These are phyloP conservation scores for Sphagnum contortum DNA, from an alignment of 225 moss, liverwort and hornwort species.

Conservation along the genomic window DNA sequence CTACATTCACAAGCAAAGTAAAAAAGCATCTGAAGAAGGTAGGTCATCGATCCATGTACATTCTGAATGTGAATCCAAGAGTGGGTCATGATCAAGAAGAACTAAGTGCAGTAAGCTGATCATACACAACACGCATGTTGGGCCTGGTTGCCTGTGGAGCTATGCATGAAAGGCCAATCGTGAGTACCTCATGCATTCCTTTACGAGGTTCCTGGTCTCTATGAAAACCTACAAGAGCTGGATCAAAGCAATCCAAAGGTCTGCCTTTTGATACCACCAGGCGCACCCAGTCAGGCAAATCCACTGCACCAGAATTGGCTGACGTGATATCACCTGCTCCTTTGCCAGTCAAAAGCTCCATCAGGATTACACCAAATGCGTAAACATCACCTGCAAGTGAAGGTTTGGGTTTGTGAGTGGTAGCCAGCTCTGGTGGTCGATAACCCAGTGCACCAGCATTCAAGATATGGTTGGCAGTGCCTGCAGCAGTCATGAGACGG, in stretches of 20 bases:
- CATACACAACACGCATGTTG: slow-evolving; percentile 47
- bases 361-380: slow-evolving; percentile 70
- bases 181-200: slow-evolving; percentile 61
- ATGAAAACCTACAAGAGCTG: slow-evolving; percentile 48
- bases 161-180: slow-evolving; percentile 63
- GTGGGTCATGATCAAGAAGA: too few species aligned
- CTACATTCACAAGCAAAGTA: too few species aligned
- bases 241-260: slow-evolving; percentile 74
- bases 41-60: too few species aligned
- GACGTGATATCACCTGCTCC: slow-evolving; percentile 72
- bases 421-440: slow-evolving; percentile 64
- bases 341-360: slow-evolving; percentile 75
- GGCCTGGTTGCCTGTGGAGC: slow-evolving; percentile 58
- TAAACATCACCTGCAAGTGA: slow-evolving; percentile 73
- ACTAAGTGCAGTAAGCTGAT: slow-evolving; percentile 37
- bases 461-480: slow-evolving; percentile 67
- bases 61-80: too few species aligned
- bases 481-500: slow-evolving; percentile 67
- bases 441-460: slow-evolving; percentile 77
- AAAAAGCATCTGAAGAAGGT: too few species aligned
- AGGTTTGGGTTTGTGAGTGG: slow-evolving; percentile 64
- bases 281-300: slow-evolving; percentile 77
- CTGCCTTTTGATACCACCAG: slow-evolving; percentile 59
- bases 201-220: slow-evolving; percentile 70
- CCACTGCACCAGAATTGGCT: slow-evolving; percentile 61